Percentiles rank a stretch among this genome's conserved stretches.
These are phyloP conservation scores for Chalciporus sphaerocephalus DNA, from an alignment of 768 basidiomycete species.

Conservation along the genomic window DNA sequence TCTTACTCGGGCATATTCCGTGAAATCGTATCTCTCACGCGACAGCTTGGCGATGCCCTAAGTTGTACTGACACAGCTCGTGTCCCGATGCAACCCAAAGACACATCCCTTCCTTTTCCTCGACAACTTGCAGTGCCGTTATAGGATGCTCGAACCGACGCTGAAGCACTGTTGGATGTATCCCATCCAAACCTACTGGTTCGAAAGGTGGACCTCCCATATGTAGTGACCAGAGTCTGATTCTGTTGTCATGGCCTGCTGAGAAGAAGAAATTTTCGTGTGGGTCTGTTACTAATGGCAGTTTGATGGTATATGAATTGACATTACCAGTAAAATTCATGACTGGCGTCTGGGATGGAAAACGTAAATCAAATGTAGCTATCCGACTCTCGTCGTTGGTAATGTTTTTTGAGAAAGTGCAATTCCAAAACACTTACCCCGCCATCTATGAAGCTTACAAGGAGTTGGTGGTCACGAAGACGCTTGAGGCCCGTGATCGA, in stretches of 20 bases:
- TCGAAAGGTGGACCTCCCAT: conserved; percentile 40
- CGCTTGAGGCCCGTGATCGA: conserved; percentile 54
- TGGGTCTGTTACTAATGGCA: conserved; percentile 63
- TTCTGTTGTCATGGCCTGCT: conserved; percentile 59
- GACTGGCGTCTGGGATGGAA: conserved; percentile 41
- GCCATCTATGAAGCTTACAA: conserved; percentile 58
- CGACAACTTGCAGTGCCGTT: conserved; percentile 46
- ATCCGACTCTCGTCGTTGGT: conserved; percentile 43
- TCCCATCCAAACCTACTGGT: conserved; percentile 2
- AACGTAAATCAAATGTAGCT: conserved; percentile 60
- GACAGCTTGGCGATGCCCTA: conserved; percentile 38
- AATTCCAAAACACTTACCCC: conserved; percentile 38
- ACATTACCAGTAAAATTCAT: conserved; percentile 50
- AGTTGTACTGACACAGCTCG: conserved; percentile 43
- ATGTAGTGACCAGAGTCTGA: conserved; percentile 66
- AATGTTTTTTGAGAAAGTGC: background rate
- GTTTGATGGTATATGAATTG: conserved; percentile 47
- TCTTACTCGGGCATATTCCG: conserved; percentile 8
- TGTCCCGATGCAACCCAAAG: conserved; percentile 53
- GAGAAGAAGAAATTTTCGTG: conserved; percentile 58
- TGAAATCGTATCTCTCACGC: conserved; percentile 7
- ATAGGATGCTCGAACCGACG: conserved; percentile 36
- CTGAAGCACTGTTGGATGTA: conserved; percentile 30
- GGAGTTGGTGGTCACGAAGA: conserved; percentile 47
- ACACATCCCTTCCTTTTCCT: conserved; percentile 36